Evolutionary conservation across 345 rosid genomes (phyloP), one percentile per base, ranked within the genome.

Genomic region (Lumnitzera racemosa): DNA sequence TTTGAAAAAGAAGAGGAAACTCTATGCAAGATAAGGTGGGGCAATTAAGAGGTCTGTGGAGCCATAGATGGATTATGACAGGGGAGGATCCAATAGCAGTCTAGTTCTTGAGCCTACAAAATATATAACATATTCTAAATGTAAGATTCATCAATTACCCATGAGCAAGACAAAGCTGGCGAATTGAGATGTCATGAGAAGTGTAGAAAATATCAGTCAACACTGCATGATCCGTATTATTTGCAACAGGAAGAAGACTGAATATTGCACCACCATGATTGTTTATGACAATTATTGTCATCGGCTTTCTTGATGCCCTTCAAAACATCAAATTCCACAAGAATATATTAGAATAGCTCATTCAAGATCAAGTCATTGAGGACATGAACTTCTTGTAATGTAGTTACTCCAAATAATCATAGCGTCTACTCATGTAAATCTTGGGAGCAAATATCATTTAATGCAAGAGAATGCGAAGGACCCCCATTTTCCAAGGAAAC

Each of bases 231-330:
- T 82, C 95, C 13, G 91, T 80, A 66, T 66, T 76, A 72, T 78
- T 78, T 64, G 98, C 96, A 65, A 92, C 73, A 15, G 98, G 96
- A 72, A 92, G 98, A 65, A 92, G 77, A 68, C 98, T 85, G 81
- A 92, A 92, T 76, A 92, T 92, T 70, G 89, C 98, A 70, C 98
- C 98, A 54, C 98, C 98, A 55, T 74, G 86, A 77, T 92, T 92
- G 80, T 92, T 92, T 80, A 89, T 78, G 81, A 82, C 96, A 52
- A 92, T 65, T 68, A 92, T 71, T n/a, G 85, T 83, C 83, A 92
- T 83, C 15, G 96, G 94, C 74, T 89, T 83, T 73, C 94, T 79
- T 17, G 71, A 55, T 63, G 62, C 66, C 84, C 96, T 91, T 77
- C 74, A 75, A 47, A 71, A 56, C 62, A 63, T 53, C 13, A 57